These are phyloP conservation scores for Rhizoclosmatium sp. DNA, from an alignment of 192 early-diverging fungal genomes.

Conservation along the genomic window DNA sequence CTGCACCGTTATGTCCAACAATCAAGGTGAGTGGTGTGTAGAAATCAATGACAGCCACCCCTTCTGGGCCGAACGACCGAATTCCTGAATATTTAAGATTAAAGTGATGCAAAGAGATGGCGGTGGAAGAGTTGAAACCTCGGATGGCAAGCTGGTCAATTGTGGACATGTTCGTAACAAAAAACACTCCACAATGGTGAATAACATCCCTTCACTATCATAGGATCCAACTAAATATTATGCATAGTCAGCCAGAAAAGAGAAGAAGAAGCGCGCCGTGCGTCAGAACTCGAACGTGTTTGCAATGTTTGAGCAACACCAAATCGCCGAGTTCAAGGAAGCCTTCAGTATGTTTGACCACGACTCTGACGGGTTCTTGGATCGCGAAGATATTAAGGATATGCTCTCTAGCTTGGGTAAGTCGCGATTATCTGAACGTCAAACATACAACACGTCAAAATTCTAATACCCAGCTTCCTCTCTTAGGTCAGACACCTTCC, in stretches of 20 bases:
- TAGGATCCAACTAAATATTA: not conserved
- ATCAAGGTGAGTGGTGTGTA: constrained; percentile 93
- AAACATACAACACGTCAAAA: constrained; percentile 1
- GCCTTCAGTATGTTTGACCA: constrained; percentile 96
- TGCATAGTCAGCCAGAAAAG: constrained; percentile 58
- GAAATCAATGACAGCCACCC: constrained; percentile 79
- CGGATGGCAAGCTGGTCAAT: not conserved
- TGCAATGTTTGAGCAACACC: constrained; percentile 95
- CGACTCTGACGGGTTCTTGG: constrained; percentile 90
- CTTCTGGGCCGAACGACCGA: constrained; percentile 75
- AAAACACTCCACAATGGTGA: too few species aligned
- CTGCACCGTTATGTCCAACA: constrained; percentile 80
- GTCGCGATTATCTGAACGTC: not conserved
- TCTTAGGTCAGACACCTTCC: constrained; percentile 70
- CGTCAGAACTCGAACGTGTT: constrained; percentile 98
- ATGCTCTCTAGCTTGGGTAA: constrained; percentile 81
- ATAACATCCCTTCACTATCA: too few species aligned
- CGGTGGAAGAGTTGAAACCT: not conserved
- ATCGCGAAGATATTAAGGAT: constrained; percentile 92
- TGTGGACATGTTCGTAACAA: not conserved
- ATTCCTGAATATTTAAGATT: constrained; percentile 62
- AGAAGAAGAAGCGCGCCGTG: constrained; percentile 89
- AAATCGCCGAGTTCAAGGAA: constrained; percentile 97
- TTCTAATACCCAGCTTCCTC: constrained; percentile 14
- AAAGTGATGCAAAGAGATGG: too few species aligned